phyloP scores from a whole-genome alignment of 176 grass and related monocot genomes.

The Panicum miliaceum region DNA sequence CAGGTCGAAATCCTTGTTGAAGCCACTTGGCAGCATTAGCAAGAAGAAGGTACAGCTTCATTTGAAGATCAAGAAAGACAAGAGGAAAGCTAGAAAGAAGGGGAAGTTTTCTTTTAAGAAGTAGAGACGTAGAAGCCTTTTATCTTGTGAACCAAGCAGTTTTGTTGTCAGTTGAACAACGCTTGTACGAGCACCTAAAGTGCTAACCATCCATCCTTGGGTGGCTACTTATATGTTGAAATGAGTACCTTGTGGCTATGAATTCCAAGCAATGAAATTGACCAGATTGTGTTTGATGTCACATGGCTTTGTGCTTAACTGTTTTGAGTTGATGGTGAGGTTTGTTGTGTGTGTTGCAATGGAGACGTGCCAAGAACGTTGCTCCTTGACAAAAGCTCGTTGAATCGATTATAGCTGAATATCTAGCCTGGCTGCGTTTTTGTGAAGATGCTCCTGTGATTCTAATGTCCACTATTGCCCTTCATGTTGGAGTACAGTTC shows the following conservation, averaged over 20 bases:
- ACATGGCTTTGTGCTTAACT: background rate
- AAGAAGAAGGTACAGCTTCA: conserved; percentile 84
- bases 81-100: conserved; percentile 74
- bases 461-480: background rate
- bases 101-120: conserved; percentile 60
- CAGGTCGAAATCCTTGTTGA: conserved; percentile 54
- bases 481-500: background rate
- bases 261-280: background rate
- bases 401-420: background rate
- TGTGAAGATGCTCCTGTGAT: background rate
- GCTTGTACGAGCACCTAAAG: conserved; percentile 21
- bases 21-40: conserved; percentile 72
- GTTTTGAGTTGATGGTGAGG: background rate
- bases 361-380: background rate
- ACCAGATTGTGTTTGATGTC: background rate
- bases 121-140: background rate
- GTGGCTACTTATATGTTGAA: conserved; percentile 17
- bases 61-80: conserved; percentile 81
- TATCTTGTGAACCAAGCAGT: conserved; percentile 31
- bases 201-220: conserved; percentile 18
- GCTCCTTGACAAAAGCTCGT: background rate
- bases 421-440: background rate
- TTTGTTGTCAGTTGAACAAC: conserved; percentile 45
- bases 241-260: background rate
- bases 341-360: background rate